Percentiles rank a stretch among this genome's conserved stretches.
These are phyloP conservation scores for Phoenix roebelenii DNA, from an alignment of 176 grass and related monocot species.

Conservation along the genomic window DNA sequence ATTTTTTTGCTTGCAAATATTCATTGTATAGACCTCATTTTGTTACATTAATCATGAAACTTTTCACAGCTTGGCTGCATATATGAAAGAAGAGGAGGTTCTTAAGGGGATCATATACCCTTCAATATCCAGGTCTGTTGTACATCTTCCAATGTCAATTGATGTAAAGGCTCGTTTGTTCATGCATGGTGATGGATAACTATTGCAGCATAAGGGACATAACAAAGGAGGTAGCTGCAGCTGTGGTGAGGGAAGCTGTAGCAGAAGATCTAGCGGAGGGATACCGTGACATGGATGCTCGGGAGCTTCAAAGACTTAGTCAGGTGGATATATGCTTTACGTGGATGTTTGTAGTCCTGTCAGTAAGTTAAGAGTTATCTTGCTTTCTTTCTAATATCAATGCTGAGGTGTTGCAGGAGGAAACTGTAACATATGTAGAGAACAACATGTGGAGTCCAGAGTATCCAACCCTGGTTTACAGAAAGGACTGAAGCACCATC, in stretches of 20 bases:
- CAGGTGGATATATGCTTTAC: constrained; percentile 43
- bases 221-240: constrained; percentile 87
- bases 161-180: constrained; percentile 4
- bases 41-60: constrained; percentile 15
- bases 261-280: constrained; percentile 89
- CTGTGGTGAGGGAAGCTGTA: constrained; percentile 85
- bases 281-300: constrained; percentile 84
- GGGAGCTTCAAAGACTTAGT: constrained; percentile 71
- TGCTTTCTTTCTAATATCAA: neutral
- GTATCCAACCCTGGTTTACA: constrained; percentile 93
- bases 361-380: neutral
- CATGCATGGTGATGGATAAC: constrained; percentile 2
- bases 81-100: constrained; percentile 94
- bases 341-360: constrained; percentile 9
- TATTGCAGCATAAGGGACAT: constrained; percentile 83
- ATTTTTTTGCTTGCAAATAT: neutral
- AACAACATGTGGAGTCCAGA: constrained; percentile 85
- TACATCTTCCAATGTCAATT: neutral
- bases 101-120: constrained; percentile 87
- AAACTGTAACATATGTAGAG: constrained; percentile 67
- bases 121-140: constrained; percentile 63
- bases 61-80: constrained; percentile 72
- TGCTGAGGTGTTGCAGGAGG: constrained; percentile 45
- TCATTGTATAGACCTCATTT: neutral
- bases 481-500: constrained; percentile 36